A percentile compares a stretch with the other conserved stretches of the same genome.
These are phyloP conservation scores for Cairneyella variabilis DNA, from an alignment of 495 filamentous ascomycete genomes.

Conservation along the genomic window DNA sequence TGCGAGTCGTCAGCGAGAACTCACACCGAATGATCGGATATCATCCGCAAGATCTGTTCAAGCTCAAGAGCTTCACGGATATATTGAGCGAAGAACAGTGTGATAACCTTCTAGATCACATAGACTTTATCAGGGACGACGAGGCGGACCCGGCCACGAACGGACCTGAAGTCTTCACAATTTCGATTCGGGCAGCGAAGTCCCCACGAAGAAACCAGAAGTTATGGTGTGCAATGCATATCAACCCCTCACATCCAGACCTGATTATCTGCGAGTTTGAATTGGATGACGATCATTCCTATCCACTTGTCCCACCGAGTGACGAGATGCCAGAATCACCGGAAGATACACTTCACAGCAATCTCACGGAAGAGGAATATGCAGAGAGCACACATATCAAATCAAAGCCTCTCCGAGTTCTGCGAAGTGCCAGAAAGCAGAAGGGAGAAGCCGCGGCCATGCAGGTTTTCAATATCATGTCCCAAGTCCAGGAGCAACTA, in stretches of 20 bases:
- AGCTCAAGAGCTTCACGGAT: constrained; percentile 68
- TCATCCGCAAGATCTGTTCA: constrained; percentile 73
- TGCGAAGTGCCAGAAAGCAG: constrained; percentile 72
- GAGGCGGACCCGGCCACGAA: constrained; percentile 65
- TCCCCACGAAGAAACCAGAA: constrained; percentile 48
- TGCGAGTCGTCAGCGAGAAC: constrained; percentile 86
- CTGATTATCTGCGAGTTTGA: constrained; percentile 91
- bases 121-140: constrained; percentile 83
- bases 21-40: constrained; percentile 73
- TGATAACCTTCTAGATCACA: constrained; percentile 77
- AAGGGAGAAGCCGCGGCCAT: constrained; percentile 85
- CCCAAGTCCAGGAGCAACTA: constrained; percentile 77
- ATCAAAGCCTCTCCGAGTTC: constrained; percentile 73
- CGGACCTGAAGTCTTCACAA: constrained; percentile 83
- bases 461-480: constrained; percentile 93
- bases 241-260: constrained; percentile 59
- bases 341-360: constrained; percentile 66
- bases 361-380: constrained; percentile 69
- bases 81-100: constrained; percentile 79
- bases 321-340: constrained; percentile 56
- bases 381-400: constrained; percentile 66
- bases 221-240: constrained; percentile 88
- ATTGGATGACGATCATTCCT: constrained; percentile 70
- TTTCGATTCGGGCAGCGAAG: constrained; percentile 58
- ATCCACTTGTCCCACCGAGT: constrained; percentile 61